Conservation (phyloP, 116 monocot species). For the Thalassia testudinum region DNA sequence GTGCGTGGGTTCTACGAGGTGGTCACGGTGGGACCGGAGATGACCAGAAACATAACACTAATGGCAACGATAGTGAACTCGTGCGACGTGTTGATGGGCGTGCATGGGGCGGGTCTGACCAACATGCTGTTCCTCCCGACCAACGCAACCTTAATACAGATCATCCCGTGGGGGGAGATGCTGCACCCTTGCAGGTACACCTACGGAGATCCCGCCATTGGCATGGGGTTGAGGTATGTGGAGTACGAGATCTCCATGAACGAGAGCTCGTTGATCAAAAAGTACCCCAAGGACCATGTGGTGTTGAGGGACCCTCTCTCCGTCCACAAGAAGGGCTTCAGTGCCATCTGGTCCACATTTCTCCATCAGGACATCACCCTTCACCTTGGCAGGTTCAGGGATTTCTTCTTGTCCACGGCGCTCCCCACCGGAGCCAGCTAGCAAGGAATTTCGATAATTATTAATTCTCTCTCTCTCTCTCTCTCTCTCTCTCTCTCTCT, state of each 20-base stretch:
- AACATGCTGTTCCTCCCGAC: slow-evolving; percentile 42
- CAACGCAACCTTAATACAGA: slow-evolving; percentile 14
- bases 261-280: slow-evolving; percentile 32
- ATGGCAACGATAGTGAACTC: slow-evolving; percentile 26
- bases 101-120: slow-evolving; percentile 38
- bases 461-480: too few relatives aligned
- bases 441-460: too few relatives aligned
- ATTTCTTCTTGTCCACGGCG: too few relatives aligned
- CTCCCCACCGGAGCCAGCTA: too few relatives aligned
- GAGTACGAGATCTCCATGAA: slow-evolving; percentile 21
- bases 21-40: slow-evolving; percentile 5
- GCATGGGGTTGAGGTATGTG: slow-evolving; percentile 19
- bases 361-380: too few relatives aligned
- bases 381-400: too few relatives aligned
- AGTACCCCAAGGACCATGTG: slow-evolving; percentile 31
- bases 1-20: slow-evolving; percentile 16
- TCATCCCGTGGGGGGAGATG: slow-evolving; percentile 23
- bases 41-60: slow-evolving; percentile 4
- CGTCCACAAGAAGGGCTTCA: slow-evolving; percentile 27
- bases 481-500: too few relatives aligned
- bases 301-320: slow-evolving; percentile 41
- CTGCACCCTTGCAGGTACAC: slow-evolving; percentile 1
- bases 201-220: slow-evolving; percentile 14
- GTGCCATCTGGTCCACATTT: too few relatives aligned
- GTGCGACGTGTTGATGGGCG: slow-evolving; percentile 35